A percentile compares a stretch with the other conserved stretches of the same genome.
phyloP scores from a whole-genome alignment of 2,329 filamentous ascomycete genomes.

The Diaporthe batatas region DNA sequence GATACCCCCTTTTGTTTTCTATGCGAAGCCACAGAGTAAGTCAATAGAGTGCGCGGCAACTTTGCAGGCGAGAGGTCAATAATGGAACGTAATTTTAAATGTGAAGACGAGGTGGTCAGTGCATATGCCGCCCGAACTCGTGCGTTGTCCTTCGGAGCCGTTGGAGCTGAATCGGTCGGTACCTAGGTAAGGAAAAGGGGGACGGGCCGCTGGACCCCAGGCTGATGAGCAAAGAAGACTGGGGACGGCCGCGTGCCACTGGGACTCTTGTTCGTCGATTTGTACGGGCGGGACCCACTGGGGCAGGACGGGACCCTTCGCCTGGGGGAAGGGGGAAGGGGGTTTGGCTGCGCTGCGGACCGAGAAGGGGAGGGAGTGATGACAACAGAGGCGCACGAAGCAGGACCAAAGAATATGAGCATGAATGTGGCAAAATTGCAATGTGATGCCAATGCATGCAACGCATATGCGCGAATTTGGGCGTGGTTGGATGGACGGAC shows the following conservation, averaged over 20 bases:
- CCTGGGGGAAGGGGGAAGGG: constrained; percentile 23
- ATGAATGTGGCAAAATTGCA: constrained; percentile 33
- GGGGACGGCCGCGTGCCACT: constrained; percentile 1
- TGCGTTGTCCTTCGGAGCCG: constrained; percentile 20
- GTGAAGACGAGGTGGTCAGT: constrained; percentile 19
- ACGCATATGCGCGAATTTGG: constrained; percentile 5
- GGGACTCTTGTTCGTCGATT: constrained; percentile 18
- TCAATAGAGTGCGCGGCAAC: not conserved
- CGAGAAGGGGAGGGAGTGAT: not conserved
- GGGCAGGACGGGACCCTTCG: constrained; percentile 19
- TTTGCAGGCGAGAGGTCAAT: constrained; percentile 7
- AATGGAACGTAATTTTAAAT: constrained; percentile 27
- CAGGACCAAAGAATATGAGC: constrained; percentile 6
- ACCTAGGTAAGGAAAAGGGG: too few species aligned
- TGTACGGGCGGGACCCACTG: not conserved
- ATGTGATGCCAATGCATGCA: constrained; percentile 9
- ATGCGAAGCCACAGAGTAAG: constrained; percentile 8
- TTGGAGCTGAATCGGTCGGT: not conserved
- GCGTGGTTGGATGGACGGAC: not conserved
- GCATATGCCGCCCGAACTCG: constrained; percentile 11
- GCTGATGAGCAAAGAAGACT: constrained; percentile 20
- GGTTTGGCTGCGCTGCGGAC: not conserved
- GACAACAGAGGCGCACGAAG: not conserved
- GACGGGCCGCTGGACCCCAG: constrained; percentile 33
- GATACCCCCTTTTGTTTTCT: constrained; percentile 20